Percentiles rank a stretch among this genome's conserved stretches.
These are phyloP conservation scores for Mollisia scopiformis DNA, from an alignment of 2,329 filamentous ascomycete genomes.

Conservation along the genomic window DNA sequence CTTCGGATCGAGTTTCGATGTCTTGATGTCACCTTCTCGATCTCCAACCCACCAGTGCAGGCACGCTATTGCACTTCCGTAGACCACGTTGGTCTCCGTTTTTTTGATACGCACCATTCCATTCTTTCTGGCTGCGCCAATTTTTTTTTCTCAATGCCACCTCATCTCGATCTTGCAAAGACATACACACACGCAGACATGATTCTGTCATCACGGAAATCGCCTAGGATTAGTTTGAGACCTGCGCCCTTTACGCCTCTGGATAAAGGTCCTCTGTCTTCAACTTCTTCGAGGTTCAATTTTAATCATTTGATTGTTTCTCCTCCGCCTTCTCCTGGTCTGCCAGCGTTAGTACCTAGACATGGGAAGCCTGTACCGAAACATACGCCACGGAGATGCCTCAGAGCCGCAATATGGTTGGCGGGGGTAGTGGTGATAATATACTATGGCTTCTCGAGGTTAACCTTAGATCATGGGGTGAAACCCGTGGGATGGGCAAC, in stretches of 20 bases:
- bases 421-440: conserved; percentile 52
- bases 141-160: conserved; percentile 29
- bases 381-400: conserved; percentile 27
- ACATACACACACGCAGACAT: conserved; percentile 42
- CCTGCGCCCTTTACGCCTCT: conserved; percentile 58
- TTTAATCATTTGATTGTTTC: conserved; percentile 71
- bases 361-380: conserved; percentile 63
- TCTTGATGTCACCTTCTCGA: conserved; percentile 21
- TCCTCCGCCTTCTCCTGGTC: conserved; percentile 70
- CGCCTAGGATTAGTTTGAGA: conserved; percentile 60
- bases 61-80: conserved; percentile 22
- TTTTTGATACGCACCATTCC: neutral
- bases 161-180: conserved; percentile 34
- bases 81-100: neutral
- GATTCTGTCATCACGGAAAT: conserved; percentile 39
- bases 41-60: conserved; percentile 26
- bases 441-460: conserved; percentile 47
- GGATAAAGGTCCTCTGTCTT: conserved; percentile 58
- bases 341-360: conserved; percentile 69
- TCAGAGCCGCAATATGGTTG: conserved; percentile 51
- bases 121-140: conserved; percentile 35
- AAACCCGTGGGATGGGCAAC: conserved; percentile 42
- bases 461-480: conserved; percentile 34
- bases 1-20: conserved; percentile 17
- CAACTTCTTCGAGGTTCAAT: conserved; percentile 64